Evolutionary conservation across 352 stramenopile species (phyloP).

Genomic region (Phytopythium kandeliae): DNA sequence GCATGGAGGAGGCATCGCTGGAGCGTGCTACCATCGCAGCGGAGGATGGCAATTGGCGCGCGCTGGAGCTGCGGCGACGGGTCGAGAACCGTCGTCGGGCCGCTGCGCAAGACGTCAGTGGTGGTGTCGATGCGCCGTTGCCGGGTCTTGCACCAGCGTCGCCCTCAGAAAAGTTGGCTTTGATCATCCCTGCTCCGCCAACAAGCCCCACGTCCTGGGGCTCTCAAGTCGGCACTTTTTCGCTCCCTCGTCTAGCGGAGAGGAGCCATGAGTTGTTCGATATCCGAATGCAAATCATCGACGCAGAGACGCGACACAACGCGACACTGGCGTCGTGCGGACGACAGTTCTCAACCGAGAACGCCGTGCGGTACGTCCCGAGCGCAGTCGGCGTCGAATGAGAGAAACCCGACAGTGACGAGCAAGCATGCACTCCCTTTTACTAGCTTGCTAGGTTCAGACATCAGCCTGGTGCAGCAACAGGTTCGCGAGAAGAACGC

Average conservation of each 20-base stretch:
- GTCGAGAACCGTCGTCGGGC: conserved; percentile 32
- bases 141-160: background rate
- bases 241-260: conserved; percentile 28
- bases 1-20: conserved; percentile 6
- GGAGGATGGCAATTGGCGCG: conserved; percentile 23
- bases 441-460: conserved; percentile 30
- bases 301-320: conserved; percentile 36
- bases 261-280: conserved; percentile 38
- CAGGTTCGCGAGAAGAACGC: conserved; percentile 41
- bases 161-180: too few relatives aligned
- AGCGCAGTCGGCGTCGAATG: background rate
- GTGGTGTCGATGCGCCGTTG: background rate
- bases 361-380: conserved; percentile 29
- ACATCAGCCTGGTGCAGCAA: conserved; percentile 27
- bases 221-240: background rate
- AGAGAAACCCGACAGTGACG: background rate
- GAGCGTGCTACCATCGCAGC: background rate
- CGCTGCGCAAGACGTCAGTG: background rate
- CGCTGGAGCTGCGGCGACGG: conserved; percentile 39
- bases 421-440: background rate
- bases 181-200: background rate
- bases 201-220: background rate
- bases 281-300: conserved; percentile 49
- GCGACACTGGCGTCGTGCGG: conserved; percentile 38
- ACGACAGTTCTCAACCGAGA: conserved; percentile 52